phyloP scores from a whole-genome alignment of 331 rosid species.

The Rosa hybrid region DNA sequence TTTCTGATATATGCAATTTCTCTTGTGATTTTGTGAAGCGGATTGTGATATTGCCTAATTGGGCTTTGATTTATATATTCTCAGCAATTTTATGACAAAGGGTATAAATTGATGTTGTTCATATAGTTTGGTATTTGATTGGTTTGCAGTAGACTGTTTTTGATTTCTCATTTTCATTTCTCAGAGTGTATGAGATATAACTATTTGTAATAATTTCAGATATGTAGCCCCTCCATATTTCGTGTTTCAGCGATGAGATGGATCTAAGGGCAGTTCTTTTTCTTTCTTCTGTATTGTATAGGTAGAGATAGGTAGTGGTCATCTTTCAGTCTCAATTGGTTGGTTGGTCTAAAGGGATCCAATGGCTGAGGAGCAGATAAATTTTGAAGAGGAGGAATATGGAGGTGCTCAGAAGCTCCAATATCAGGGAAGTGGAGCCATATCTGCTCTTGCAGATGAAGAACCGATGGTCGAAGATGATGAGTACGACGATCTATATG shows the following conservation, averaged over 20 bases:
- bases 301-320: slow-evolving; percentile 27
- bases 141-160: slow-evolving; percentile 10
- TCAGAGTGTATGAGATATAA: not conserved
- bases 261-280: slow-evolving; percentile 21
- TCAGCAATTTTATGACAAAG: slow-evolving; percentile 9
- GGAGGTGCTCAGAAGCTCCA: slow-evolving; percentile 52
- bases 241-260: not conserved
- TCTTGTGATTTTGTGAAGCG: slow-evolving; percentile 10
- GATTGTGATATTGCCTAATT: slow-evolving; percentile 6
- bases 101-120: not conserved
- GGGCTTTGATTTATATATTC: slow-evolving; percentile 17
- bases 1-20: not conserved
- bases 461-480: slow-evolving; percentile 51
- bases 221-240: slow-evolving; percentile 15
- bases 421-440: slow-evolving; percentile 50
- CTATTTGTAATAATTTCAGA: not conserved
- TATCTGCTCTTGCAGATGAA: slow-evolving; percentile 57
- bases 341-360: slow-evolving; percentile 25
- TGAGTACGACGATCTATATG: slow-evolving; percentile 58
- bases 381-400: slow-evolving; percentile 49
- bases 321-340: slow-evolving; percentile 14
- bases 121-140: slow-evolving; percentile 5
- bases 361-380: slow-evolving; percentile 44
- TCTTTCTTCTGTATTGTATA: slow-evolving; percentile 25
- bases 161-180: not conserved